phyloP scores from a whole-genome alignment of 2,329 filamentous ascomycete genomes.

The Aureobasidium sp. region DNA sequence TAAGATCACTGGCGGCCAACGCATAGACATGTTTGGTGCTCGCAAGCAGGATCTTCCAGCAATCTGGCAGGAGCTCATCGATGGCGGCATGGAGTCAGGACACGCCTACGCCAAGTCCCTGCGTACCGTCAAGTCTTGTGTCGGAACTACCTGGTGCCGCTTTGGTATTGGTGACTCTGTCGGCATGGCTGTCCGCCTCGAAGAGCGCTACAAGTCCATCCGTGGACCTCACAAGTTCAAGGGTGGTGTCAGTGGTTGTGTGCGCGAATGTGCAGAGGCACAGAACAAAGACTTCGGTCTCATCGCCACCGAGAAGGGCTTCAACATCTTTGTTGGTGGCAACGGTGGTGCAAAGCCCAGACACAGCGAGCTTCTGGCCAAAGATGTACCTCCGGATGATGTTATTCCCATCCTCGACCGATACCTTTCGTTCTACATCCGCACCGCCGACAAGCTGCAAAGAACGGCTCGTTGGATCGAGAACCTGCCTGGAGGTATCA shows the following conservation, averaged over 20 bases:
- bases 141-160: constrained; percentile 84
- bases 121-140: constrained; percentile 83
- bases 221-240: constrained; percentile 87
- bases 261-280: constrained; percentile 87
- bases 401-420: constrained; percentile 78
- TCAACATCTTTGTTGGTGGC: constrained; percentile 84
- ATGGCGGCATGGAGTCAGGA: constrained; percentile 81
- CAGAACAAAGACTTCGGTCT: constrained; percentile 91
- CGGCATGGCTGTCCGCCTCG: constrained; percentile 77
- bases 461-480: constrained; percentile 85
- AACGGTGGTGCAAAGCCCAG: constrained; percentile 81
- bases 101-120: constrained; percentile 87
- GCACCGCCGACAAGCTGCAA: constrained; percentile 82
- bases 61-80: constrained; percentile 74
- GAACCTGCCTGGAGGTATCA: constrained; percentile 70
- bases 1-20: constrained; percentile 86
- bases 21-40: constrained; percentile 89
- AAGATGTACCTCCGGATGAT: constrained; percentile 75
- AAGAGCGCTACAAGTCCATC: constrained; percentile 87
- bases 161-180: constrained; percentile 86
- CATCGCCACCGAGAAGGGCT: constrained; percentile 86
- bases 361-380: constrained; percentile 74
- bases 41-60: constrained; percentile 74
- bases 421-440: constrained; percentile 89
- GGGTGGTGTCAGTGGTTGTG: constrained; percentile 79